Base-by-base conservation (phyloP, 2,329 filamentous ascomycete genomes). In the Biscogniauxia sp. region DNA sequence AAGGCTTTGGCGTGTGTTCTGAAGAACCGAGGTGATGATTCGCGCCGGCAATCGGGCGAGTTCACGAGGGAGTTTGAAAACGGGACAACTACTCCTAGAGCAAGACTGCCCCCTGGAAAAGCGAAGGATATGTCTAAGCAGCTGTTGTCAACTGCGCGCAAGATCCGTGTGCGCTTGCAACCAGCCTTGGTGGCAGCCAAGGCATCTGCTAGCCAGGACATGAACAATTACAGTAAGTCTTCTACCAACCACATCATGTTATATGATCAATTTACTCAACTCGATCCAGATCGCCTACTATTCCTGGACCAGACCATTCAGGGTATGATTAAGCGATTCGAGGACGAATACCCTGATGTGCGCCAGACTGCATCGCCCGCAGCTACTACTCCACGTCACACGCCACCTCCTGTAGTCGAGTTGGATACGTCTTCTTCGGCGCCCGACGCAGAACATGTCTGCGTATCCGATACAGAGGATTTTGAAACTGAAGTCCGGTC, bases 81-180 rank as follows among this genome's bases (percentile, higher is more conserved):
- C 53, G 84, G 82, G 7, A 77, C 79, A 26, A 79, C 82, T 59
- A 76, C 76, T 1, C 76, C 78, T 13, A 74, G 69, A 56, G 66
- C 74, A n/a, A 76, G 73, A 57, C 69, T 84, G 9, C 74, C 74
- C 20, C 71, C 77, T 51, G 82, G 84, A 65, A 93, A 91, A 74
- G 92, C 93, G 45, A 93, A 93, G 76, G 91, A 96, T 69, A 96
- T 97, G 87, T 95, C 92, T 20, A 96, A 95, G 78, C 92, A 96
- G 72, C 77, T 99, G 49, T 83, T 98, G 59, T 85, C 88, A 53
- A 93, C 91, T 66, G 95, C 95, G 13, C 87, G 95, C 63, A 97
- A 96, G 79, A 97, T 98, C 64, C 86, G 92, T 55, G 81, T 85
- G 26, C 84, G 94, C 54, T 82, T 99, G 54, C 92, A 97, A 73